Evolutionary conservation across 2,329 filamentous ascomycete species (phyloP), one percentile per base, ranked within the genome.

Genomic region (Hirsutella rhossiliensis): DNA sequence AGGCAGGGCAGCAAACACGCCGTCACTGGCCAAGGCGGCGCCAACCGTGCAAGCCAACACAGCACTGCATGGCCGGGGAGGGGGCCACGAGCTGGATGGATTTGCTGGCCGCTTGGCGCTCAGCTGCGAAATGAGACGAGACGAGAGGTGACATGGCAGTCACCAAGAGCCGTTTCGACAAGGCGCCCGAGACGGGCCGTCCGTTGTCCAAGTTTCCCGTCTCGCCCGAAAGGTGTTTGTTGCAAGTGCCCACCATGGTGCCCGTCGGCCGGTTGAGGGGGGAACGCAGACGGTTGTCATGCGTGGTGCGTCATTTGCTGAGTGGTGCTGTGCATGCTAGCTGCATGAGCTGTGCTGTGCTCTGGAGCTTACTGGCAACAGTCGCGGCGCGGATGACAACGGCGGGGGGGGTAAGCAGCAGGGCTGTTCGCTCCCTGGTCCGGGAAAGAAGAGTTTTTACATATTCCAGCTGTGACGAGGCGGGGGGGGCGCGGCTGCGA

Each of bases 21-120:
- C 45, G 72, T 74, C 63, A 67, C 48, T 54, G 54, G 45, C 47
- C 47, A 49, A 50, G 49, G 55, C 47, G 54, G 49, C 52, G 49
- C 41, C 45, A 49, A 47, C 54, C 55, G 58, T 59, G 68, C 64
- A 65, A 57, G 57, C 63, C 65, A 68, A 61, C 65, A 54, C 64
- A 68, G 59, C 64, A 59, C 48, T 66, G 65, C 65, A 66, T 58
- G 46, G 45, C 13, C 36, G 28, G 44, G 31, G 38, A 37, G 34
- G n/a, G 34, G n/a, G 15, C n/a, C 34, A 18, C 34, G 18, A 18
- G 18, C 34, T 37, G 15, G 32, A 23, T 40, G 34, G 15, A 17
- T n/a, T 17, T 37, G 44, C 19, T 45, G 32, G 38, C 32, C 5
- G 32, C 32, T 40, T 27, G 29, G 37, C 39, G 17, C 34, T 31